These are phyloP conservation scores for Colletotrichum godetiae DNA, from an alignment of 2,329 filamentous ascomycete genomes.

Conservation along the genomic window DNA sequence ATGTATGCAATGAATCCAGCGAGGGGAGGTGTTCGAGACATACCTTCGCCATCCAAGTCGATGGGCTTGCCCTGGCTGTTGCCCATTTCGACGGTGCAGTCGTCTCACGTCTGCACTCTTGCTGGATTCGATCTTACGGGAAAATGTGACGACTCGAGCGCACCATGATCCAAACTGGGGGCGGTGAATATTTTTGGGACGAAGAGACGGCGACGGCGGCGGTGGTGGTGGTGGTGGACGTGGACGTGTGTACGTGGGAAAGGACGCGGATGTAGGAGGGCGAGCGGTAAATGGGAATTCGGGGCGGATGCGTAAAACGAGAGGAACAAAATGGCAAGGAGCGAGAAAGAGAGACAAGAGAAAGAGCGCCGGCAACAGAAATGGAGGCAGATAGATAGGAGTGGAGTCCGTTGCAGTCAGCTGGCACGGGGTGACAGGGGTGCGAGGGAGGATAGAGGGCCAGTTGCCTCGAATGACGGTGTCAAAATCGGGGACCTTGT, in stretches of 20 bases:
- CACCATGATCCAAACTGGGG: constrained; percentile 34
- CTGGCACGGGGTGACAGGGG: constrained; percentile 36
- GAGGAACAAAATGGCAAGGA: constrained; percentile 21
- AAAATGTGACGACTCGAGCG: constrained; percentile 20
- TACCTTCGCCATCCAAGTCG: constrained; percentile 93
- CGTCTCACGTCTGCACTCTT: constrained; percentile 33
- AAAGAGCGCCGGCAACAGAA: background rate
- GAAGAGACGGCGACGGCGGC: background rate
- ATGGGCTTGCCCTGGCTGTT: constrained; percentile 95
- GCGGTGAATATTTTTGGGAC: constrained; percentile 2
- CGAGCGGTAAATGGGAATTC: background rate
- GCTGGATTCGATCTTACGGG: constrained; percentile 32
- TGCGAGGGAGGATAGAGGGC: constrained; percentile 4
- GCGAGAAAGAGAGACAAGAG: constrained; percentile 28
- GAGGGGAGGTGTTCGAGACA: constrained; percentile 45
- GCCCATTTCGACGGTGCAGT: constrained; percentile 72
- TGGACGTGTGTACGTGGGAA: background rate
- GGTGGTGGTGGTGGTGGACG: too few relatives aligned
- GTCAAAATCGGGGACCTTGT: constrained; percentile 28
- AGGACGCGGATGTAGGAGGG: constrained; percentile 12
- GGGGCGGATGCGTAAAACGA: constrained; percentile 25
- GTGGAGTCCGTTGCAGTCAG: constrained; percentile 36
- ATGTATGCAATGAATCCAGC: constrained; percentile 9
- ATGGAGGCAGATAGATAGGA: constrained; percentile 35
- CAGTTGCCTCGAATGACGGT: constrained; percentile 30